A percentile compares a stretch with the other conserved stretches of the same genome.
phyloP scores from a whole-genome alignment of 441 rosid species.

The Bocquillonia castaneifolia region DNA sequence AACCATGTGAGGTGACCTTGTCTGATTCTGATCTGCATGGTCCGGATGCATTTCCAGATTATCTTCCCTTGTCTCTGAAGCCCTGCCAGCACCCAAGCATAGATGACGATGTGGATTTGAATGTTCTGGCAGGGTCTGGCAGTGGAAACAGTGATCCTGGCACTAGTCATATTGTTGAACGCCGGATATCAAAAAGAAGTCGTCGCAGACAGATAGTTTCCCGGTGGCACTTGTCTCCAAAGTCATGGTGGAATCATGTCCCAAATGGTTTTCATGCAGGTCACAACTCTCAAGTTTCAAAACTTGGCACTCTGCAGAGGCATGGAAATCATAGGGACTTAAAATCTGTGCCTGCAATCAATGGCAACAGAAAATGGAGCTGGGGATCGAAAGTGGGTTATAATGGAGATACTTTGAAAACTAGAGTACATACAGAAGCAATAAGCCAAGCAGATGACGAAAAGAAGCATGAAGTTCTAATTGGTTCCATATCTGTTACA shows the following conservation, averaged over 20 bases:
- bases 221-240: constrained; percentile 38
- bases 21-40: constrained; percentile 42
- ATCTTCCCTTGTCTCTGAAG: constrained; percentile 35
- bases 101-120: constrained; percentile 40
- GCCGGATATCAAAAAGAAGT: constrained; percentile 32
- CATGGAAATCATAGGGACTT: constrained; percentile 48
- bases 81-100: constrained; percentile 31
- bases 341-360: constrained; percentile 32
- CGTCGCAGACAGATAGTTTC: constrained; percentile 30
- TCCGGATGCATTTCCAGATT: constrained; percentile 34
- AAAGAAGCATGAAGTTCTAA: constrained; percentile 54
- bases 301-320: constrained; percentile 43
- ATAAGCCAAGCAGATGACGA: constrained; percentile 39
- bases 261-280: constrained; percentile 43
- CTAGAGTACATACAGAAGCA: constrained; percentile 41
- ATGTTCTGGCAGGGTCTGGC: constrained; percentile 35
- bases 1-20: constrained; percentile 34
- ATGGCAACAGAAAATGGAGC: constrained; percentile 70
- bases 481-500: constrained; percentile 76
- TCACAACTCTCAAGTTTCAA: constrained; percentile 38
- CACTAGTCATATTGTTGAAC: constrained; percentile 35
- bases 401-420: constrained; percentile 32
- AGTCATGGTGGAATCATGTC: constrained; percentile 37
- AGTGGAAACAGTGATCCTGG: constrained; percentile 33
- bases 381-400: constrained; percentile 47